These are phyloP conservation scores for Debaryomyces coudertii DNA, from an alignment of 1,139 yeast genomes.

Conservation along the genomic window DNA sequence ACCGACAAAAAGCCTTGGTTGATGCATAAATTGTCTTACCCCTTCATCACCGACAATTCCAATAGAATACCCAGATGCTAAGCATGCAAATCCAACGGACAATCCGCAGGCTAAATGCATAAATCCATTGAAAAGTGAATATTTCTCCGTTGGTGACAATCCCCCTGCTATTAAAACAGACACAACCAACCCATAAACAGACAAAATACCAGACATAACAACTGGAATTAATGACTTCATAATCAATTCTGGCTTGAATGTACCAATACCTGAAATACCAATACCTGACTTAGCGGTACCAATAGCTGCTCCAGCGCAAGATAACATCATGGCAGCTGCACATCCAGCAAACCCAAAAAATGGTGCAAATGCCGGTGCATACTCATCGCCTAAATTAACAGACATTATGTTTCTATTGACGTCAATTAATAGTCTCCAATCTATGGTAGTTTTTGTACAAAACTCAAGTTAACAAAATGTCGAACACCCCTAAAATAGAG, in stretches of 20 bases:
- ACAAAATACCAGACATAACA: constrained; percentile 96
- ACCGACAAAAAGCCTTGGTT: constrained; percentile 96
- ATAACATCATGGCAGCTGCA: constrained; percentile 86
- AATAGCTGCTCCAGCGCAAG: constrained; percentile 95
- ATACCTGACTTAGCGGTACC: constrained; percentile 99
- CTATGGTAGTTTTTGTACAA: background rate
- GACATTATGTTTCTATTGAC: constrained; percentile 26
- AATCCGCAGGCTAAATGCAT: constrained; percentile 97
- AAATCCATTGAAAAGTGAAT: constrained; percentile 90
- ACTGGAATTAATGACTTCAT: constrained; percentile 91
- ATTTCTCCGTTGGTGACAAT: constrained; percentile 71
- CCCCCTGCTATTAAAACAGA: constrained; percentile 96
- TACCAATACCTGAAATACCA: constrained; percentile 92
- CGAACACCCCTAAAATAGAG: constrained; percentile 4
- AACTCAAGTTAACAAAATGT: constrained; percentile 2
- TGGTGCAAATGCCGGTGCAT: constrained; percentile 87
- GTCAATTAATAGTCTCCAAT: background rate
- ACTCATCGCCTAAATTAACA: constrained; percentile 50
- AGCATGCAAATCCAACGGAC: constrained; percentile 92
- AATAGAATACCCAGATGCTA: constrained; percentile 98
- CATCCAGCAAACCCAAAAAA: constrained; percentile 96
- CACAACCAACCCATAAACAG: constrained; percentile 95
- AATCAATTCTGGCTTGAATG: constrained; percentile 79
- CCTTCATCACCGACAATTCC: constrained; percentile 99
- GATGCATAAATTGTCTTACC: constrained; percentile 95